Base-by-base conservation (phyloP, 371 early-diverging fungal genomes). In the Haplosporangium sp. region DNA sequence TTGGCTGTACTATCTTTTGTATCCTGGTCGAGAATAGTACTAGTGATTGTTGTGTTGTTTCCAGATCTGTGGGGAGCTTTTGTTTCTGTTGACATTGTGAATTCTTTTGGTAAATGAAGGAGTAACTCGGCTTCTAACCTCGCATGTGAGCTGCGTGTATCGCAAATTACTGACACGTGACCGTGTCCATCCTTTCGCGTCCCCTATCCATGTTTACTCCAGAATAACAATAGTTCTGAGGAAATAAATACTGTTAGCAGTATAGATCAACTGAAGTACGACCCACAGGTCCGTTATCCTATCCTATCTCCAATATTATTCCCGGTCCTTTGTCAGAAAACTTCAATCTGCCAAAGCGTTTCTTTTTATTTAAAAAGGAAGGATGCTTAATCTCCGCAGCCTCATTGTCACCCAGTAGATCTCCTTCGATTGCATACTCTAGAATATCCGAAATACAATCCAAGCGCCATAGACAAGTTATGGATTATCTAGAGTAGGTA, bases 1-100 rank as follows among this genome's bases (percentile, higher is more conserved):
- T 50, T 50, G n/a, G 50, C 50, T 44, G 48, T 10, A 2, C 42
- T 15, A 7, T 42, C 20, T 2, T 38, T 50, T 9, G 67, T 39
- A 7, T 52, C 65, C 39, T 52, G 55, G 13, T 64, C 10, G 19
- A 52, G 55, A 15, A 11, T 48, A 11, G 47, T 11, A 17, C 50
- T 37, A 10, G n/a, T 48, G 34, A 63, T 8, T 13, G 59, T 67
- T n/a, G 59, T 67, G 70, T 69, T 61, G 48, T 69, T 72, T 34
- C 69, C 57, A 57, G 35, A 50, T 55, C 44, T 35, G 55, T 38
- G 35, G 9, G 35, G 55, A 8, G 9, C 35, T 45, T 45, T 44
- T 39, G 57, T 59, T 69, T 53, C 64, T 13, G 65, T 65, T 58
- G 75, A 59, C 63, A 64, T 64, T 59, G 37, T 55, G 20, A 27